Conservation (phyloP, 2,329 filamentous ascomycete genomes). For the Tolypocladium nubicola region DNA sequence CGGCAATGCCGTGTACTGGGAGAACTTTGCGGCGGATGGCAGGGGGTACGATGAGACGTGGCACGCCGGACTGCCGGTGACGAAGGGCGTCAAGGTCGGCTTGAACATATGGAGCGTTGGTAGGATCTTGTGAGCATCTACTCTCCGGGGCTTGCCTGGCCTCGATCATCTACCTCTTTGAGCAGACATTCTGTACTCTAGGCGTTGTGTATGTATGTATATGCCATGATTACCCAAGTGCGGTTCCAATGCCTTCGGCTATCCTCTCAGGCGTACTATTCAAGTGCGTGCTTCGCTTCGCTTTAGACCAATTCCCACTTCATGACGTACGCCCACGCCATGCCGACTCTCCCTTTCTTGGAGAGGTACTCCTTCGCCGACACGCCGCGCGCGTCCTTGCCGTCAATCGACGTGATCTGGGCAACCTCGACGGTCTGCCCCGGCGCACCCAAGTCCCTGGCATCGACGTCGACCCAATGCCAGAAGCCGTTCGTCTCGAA, state of each 20-base stretch:
- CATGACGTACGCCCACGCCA: constrained; percentile 32
- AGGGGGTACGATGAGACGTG: background rate
- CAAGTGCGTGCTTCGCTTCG: background rate
- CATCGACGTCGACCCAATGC: constrained; percentile 71
- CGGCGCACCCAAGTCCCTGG: constrained; percentile 52
- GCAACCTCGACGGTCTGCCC: constrained; percentile 59
- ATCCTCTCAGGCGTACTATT: background rate
- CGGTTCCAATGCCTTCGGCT: background rate
- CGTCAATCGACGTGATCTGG: constrained; percentile 42
- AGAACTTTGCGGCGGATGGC: background rate
- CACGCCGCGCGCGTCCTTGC: constrained; percentile 35
- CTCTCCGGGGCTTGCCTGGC: background rate
- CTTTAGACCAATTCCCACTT: constrained; percentile 38
- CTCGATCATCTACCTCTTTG: background rate
- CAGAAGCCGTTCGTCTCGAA: constrained; percentile 69
- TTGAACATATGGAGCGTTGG: background rate
- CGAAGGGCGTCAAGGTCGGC: background rate
- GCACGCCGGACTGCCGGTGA: background rate
- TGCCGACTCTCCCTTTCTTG: constrained; percentile 32
- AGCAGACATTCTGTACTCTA: background rate
- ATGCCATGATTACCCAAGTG: background rate
- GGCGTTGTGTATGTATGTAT: background rate
- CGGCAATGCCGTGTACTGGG: background rate
- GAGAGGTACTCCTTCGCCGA: constrained; percentile 34
- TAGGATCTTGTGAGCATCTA: background rate